Base-by-base conservation (phyloP, 768 basidiomycete genomes). In the Termitomyces bulborhizus region DNA sequence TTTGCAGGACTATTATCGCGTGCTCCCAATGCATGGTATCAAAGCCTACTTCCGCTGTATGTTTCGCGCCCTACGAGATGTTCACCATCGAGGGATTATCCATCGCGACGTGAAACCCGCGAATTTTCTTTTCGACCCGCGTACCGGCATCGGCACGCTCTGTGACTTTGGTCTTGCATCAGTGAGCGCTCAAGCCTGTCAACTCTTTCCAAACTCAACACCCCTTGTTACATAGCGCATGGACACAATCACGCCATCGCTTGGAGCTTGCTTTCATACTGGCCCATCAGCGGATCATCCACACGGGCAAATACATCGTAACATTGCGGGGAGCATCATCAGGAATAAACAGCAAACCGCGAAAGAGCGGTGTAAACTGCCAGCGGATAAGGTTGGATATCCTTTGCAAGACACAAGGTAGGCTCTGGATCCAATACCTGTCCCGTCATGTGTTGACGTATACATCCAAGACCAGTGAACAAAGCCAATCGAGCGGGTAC, bases 21-120 rank as follows among this genome's bases (percentile, higher is more conserved):
- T 69, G 3, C 77, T 97, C 27, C 82, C 93, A 21, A 81, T 93
- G 61, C 75, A 77, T 18, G 84, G 86, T 21, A 83, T 98, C 47
- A 91, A 88, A 65, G 73, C 82, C 43, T 99, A 98, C 72, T 85
- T 98, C 62, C 83, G 88, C 36, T 93, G 90, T 66, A 83, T 99
- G 70, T 85, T 98, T 68, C 87, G 90, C 42, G 95, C 91, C 3
- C 70, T 98, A 52, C 83, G 88, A 46, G 93, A 96, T 64, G 87
- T 93, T 26, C 95, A 98, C 67, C 73, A 83, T 11, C 78, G 93
- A 51, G 82, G 82, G 5, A 87, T 98, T 63, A 90, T 98, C 50
- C 96, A 98, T 68, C 90, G 96, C 44, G 96, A 98, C 69, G 91
- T 98, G 63, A 98, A 98, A 67, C 95, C 96, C 21, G 96, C 95